Evolutionary conservation across 139 green algal species (phyloP), one percentile per base, ranked within the genome.

Genomic region (Pseudopediastrum boryanum): DNA sequence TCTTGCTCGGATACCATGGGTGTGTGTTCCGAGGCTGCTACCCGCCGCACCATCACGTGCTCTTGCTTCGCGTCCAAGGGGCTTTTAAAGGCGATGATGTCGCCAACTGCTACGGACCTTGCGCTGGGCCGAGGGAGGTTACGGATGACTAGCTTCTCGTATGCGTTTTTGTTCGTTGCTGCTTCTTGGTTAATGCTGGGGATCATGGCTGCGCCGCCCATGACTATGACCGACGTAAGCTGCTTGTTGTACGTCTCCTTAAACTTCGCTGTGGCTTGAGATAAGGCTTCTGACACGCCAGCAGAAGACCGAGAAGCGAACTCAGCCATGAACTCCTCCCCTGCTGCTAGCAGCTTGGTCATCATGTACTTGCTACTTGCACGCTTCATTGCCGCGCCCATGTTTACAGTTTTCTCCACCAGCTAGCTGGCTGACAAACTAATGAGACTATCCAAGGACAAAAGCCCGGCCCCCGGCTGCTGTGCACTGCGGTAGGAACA

Each of bases 21-120:
- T 13, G 92, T 82, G 0, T 89, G 90, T 59, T 91, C 86, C 42
- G 94, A 54, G 3, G 93, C 93, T 25, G 91, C 93, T 39, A 97
- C 83, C 0, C 93, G 80, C 41, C 93, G 77, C 13, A 97, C 90
- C 83, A 95, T 65, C 54, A 9, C 5, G n/a, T 74, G 23, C 41
- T n/a, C 43, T 8, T 74, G 5, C 50, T 85, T 41, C 69, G 52
- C 12, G 83, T 58, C 7, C 48, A 81, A 7, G 61, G 86, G 19
- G 74, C 74, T 81, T 62, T 42, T 81, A 51, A 94, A 89, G 2
- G 88, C 90, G 3, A 94, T 83, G 8, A 93, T 82, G 42, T 95
- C 90, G 1, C 88, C 90, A 4, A 75, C 59, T 38, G 81, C 85
- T 1, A 94, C 42, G 25, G 25, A 86, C 51, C 71, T 65, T 12